Conservation (phyloP, 768 basidiomycete species). For the Leccinum rimulosum region DNA sequence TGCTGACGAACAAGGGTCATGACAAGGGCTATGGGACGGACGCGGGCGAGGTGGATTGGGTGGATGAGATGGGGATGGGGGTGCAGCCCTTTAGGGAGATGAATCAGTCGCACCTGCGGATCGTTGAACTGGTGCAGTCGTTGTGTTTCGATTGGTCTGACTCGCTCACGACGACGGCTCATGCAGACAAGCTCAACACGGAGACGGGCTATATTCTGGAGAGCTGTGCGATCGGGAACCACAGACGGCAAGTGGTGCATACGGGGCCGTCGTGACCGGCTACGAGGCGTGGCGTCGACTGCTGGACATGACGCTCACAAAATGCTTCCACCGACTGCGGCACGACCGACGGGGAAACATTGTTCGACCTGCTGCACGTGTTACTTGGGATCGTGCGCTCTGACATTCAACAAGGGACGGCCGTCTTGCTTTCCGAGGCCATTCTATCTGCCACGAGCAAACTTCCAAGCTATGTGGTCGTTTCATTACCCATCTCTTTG, state of each 20-base stretch:
- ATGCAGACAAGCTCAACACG: slow-evolving; percentile 60
- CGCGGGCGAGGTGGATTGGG: slow-evolving; percentile 37
- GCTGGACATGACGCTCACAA: slow-evolving; percentile 81
- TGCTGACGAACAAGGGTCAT: slow-evolving; percentile 76
- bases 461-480: no score
- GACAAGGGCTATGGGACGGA: slow-evolving; percentile 73
- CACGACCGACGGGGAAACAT: slow-evolving; percentile 83
- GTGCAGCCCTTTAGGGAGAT: slow-evolving; percentile 65
- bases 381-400: slow-evolving; percentile 69
- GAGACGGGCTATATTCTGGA: slow-evolving; percentile 79
- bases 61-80: slow-evolving; percentile 35
- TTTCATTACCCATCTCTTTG: no score
- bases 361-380: slow-evolving; percentile 87
- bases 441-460: slow-evolving; percentile 43
- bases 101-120: slow-evolving; percentile 78
- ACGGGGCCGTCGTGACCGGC: slow-evolving; percentile 64
- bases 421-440: slow-evolving; percentile 81
- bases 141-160: slow-evolving; percentile 90
- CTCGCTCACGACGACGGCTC: slow-evolving; percentile 54
- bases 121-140: slow-evolving; percentile 87
- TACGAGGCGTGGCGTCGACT: slow-evolving; percentile 85
- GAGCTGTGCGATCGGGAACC: slow-evolving; percentile 85
- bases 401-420: slow-evolving; percentile 60
- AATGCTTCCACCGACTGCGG: slow-evolving; percentile 81
- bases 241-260: slow-evolving; percentile 74